Evolutionary conservation across 1,139 yeast species (phyloP).

Genomic region (Taphrina wiesneri): DNA sequence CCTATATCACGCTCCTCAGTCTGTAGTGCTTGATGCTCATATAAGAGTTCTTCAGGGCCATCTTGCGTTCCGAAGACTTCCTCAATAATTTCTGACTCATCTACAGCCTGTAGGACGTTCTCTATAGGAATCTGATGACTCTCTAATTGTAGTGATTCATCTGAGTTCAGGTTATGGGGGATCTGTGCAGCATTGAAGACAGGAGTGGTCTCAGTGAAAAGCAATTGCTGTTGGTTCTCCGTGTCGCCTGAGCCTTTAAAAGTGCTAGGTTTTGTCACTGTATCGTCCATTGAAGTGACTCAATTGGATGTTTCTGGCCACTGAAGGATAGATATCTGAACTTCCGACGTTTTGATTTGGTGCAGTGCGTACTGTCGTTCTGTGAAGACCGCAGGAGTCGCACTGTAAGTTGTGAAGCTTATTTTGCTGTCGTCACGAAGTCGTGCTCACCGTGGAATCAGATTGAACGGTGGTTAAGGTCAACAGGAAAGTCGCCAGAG

Average conservation of each 20-base stretch:
- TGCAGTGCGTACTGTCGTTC: no score
- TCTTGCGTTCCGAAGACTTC: not conserved
- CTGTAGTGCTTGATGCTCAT: not conserved
- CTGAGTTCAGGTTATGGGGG: not conserved
- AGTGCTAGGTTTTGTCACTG: no score
- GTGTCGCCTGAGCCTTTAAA: no score
- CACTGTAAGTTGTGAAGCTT: not conserved
- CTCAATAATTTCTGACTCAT: not conserved
- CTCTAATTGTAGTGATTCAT: not conserved
- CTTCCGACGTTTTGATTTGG: no score
- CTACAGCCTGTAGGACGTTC: not conserved
- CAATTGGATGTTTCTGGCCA: no score
- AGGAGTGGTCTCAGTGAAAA: not conserved
- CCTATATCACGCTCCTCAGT: not conserved
- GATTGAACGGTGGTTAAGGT: no score
- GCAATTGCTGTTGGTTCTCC: no score
- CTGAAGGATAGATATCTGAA: no score
- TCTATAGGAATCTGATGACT: conserved; percentile 2
- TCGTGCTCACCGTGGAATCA: no score
- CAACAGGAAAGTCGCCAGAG: not conserved
- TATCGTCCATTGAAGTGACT: no score
- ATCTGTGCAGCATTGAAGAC: conserved; percentile 17
- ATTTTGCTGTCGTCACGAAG: not conserved
- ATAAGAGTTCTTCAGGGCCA: not conserved
- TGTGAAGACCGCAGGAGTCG: no score